Percentiles rank a stretch among this genome's conserved stretches.
phyloP scores from a whole-genome alignment of 202 grass and related monocot genomes.

The Panicum hallii region DNA sequence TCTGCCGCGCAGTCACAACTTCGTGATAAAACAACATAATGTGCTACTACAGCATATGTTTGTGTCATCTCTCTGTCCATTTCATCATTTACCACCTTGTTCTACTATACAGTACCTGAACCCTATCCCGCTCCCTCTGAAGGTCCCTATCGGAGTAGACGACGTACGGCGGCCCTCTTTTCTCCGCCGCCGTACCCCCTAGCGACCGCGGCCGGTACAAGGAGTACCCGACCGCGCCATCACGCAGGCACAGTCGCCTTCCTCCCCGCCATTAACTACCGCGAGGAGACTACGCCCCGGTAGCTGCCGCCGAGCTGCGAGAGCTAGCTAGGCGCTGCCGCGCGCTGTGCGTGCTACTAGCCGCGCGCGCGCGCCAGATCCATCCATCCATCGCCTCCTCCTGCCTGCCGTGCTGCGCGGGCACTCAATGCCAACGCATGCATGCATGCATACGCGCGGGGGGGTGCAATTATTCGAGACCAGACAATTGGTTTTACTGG shows the following conservation, averaged over 20 bases:
- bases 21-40: too few relatives aligned
- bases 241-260: conserved; percentile 49
- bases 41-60: too few relatives aligned
- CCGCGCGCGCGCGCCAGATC: conserved; percentile 29
- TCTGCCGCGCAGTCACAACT: too few relatives aligned
- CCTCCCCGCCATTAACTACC: conserved; percentile 45
- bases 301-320: conserved; percentile 11
- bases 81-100: neutral
- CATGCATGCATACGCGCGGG: conserved; percentile 25
- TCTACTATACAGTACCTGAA: neutral
- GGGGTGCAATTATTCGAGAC: conserved; percentile 48
- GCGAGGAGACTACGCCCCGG: conserved; percentile 14
- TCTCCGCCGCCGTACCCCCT: conserved; percentile 16
- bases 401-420: neutral
- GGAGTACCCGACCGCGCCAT: conserved; percentile 52
- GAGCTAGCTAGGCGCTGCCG: neutral
- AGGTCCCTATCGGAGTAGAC: neutral
- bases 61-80: too few relatives aligned
- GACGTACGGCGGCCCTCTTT: conserved; percentile 14
- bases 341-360: neutral
- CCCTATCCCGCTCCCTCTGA: neutral
- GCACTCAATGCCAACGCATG: conserved; percentile 36
- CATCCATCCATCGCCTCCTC: conserved; percentile 22
- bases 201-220: conserved; percentile 12
- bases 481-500: conserved; percentile 53